Base-by-base conservation (phyloP, 495 filamentous ascomycete genomes). In the Penicillium subrubescens region DNA sequence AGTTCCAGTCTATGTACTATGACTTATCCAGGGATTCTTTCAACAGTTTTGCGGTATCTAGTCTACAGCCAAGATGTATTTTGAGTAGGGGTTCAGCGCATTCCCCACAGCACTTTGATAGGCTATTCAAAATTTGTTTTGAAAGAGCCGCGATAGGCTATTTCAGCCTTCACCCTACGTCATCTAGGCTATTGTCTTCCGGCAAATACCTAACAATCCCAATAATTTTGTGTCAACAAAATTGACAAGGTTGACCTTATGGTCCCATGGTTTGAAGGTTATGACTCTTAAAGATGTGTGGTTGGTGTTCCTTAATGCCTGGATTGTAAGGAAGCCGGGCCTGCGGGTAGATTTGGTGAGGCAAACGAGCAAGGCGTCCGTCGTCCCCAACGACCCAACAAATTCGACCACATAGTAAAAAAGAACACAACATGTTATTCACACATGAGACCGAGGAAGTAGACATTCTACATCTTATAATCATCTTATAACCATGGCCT, bases 361-460 rank as follows among this genome's bases (percentile, higher is more conserved):
- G 35, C 15, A 14, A 44, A 43, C 50, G 44, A 41, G 51, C 58
- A 57, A 37, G 19, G 33, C 23, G 23, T 48, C 44, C 44, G 4
- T 21, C 44, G 8, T 10, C 37, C 65, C 55, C 65, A 67, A 67
- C 65, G 37, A 58, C 46, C 48, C 64, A 66, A 66, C 64, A 66
- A 62, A 59, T 59, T 48, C 44, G 21, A 23, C 46, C 25, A 31
- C 25, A 2, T 39, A 8, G 25, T 14, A 12, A 50, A 14, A 57
- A 44, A 17, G 57, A 17, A 14, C 33, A 56, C 33, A 54, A 62
- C 55, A 12, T 44, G 8, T 19, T 21, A 48, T 14, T 25, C 44
- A 48, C 21, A 48, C 44, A 48, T 48, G 44, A 48, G 44, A 23
- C 21, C 44, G 44, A 48, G 19, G 44, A 14, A 48, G 8, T 21